Conservation (phyloP, 2,329 filamentous ascomycete genomes). For the Microcyclospora pomicola region DNA sequence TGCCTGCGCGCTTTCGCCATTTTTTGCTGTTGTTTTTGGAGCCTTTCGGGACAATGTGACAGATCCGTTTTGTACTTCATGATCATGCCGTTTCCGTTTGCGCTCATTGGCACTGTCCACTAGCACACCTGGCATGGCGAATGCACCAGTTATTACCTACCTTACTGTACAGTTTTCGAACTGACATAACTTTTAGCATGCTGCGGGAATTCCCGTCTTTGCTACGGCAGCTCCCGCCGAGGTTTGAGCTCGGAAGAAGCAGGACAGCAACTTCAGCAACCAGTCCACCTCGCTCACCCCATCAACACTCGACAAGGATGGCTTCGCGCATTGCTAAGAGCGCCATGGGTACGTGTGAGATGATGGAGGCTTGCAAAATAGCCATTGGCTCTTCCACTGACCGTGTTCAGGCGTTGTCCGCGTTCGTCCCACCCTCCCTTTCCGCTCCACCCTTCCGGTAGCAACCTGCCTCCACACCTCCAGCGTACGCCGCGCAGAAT, state of each 20-base stretch:
- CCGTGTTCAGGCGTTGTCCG: constrained; percentile 52
- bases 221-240: too few relatives aligned
- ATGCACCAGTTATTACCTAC: too few relatives aligned
- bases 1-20: constrained; percentile 39
- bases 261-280: constrained; percentile 1
- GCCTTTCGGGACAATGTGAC: constrained; percentile 22
- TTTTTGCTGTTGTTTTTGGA: constrained; percentile 20
- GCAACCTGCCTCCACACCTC: constrained; percentile 54
- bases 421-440: constrained; percentile 62
- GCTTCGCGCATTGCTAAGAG: constrained; percentile 94
- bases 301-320: constrained; percentile 58
- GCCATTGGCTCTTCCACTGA: constrained; percentile 16
- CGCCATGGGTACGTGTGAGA: constrained; percentile 62
- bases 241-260: neutral
- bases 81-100: constrained; percentile 31
- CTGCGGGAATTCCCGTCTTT: neutral
- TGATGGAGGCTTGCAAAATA: neutral
- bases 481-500: constrained; percentile 47
- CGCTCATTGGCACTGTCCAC: constrained; percentile 17
- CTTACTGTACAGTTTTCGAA: constrained; percentile 1
- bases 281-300: constrained; percentile 12
- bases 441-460: constrained; percentile 61
- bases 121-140: constrained; percentile 24
- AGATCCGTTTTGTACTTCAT: constrained; percentile 8
- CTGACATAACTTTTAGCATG: neutral